Evolutionary conservation across 2,329 filamentous ascomycete species (phyloP).

Genomic region (Graphiopsis chlorocephala): DNA sequence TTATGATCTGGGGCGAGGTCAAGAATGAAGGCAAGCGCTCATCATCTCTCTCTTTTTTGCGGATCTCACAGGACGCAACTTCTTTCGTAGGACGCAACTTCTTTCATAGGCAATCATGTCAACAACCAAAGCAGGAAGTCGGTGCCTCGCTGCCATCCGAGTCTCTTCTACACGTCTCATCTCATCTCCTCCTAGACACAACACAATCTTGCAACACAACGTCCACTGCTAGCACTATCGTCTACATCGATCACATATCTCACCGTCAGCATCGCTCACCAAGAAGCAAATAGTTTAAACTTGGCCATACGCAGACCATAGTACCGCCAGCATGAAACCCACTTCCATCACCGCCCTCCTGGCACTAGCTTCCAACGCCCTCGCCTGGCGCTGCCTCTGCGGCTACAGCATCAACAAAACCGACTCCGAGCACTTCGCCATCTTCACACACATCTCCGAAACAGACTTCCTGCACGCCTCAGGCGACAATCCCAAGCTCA

Average conservation of each 20-base stretch:
- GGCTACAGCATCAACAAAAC: slow-evolving; percentile 61
- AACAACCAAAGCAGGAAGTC: neutral
- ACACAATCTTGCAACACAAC: neutral
- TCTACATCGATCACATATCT: neutral
- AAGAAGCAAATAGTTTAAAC: no score
- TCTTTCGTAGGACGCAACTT: neutral
- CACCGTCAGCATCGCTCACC: neutral
- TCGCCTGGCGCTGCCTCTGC: slow-evolving; percentile 60
- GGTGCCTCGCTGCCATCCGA: neutral
- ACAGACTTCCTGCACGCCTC: slow-evolving; percentile 57
- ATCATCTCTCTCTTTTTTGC: neutral
- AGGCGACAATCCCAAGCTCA: slow-evolving; percentile 36
- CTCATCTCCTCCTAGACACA: neutral
- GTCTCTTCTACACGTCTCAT: neutral
- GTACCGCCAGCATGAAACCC: neutral
- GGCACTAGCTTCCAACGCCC: neutral
- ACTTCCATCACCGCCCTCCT: neutral
- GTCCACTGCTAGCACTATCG: neutral
- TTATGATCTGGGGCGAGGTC: no score
- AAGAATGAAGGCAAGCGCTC: neutral
- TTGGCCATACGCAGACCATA: neutral
- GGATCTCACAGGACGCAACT: neutral
- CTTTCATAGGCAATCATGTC: neutral
- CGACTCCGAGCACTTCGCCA: slow-evolving; percentile 37
- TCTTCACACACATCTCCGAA: slow-evolving; percentile 70